A percentile compares a stretch with the other conserved stretches of the same genome.
Conservation (phyloP, 1,139 yeast species). For the Scheffersomyces parashehatae region DNA sequence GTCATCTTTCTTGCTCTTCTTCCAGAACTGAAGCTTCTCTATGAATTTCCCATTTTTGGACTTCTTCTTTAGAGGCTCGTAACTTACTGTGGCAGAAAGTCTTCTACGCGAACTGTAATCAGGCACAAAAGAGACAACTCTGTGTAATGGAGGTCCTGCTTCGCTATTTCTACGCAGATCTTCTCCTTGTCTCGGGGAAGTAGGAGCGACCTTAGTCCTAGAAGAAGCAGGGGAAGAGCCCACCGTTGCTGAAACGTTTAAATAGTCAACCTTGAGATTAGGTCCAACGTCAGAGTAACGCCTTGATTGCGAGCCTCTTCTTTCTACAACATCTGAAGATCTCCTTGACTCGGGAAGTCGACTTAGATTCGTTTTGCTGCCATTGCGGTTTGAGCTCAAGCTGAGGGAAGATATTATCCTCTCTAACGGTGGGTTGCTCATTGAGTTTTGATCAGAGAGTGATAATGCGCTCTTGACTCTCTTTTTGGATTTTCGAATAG, state of each 20-base stretch:
- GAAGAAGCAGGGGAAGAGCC: not conserved
- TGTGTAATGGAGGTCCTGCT: slow-evolving; percentile 19
- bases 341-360: slow-evolving; percentile 9
- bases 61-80: slow-evolving; percentile 13
- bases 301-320: not conserved
- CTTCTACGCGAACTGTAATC: slow-evolving; percentile 23
- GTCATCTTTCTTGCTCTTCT: slow-evolving; percentile 19
- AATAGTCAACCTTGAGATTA: not conserved
- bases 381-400: slow-evolving; percentile 28
- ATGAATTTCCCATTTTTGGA: slow-evolving; percentile 27
- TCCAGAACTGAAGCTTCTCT: slow-evolving; percentile 47
- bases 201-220: not conserved
- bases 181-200: not conserved
- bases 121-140: slow-evolving; percentile 39
- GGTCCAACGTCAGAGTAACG: not conserved
- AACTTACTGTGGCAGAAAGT: slow-evolving; percentile 10
- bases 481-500: slow-evolving; percentile 47
- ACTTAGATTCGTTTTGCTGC: slow-evolving; percentile 10
- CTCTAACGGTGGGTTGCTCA: slow-evolving; percentile 39
- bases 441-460: slow-evolving; percentile 25
- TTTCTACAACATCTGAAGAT: slow-evolving; percentile 2
- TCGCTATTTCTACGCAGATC: slow-evolving; percentile 1
- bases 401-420: slow-evolving; percentile 42
- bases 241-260: not conserved
- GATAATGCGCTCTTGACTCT: slow-evolving; percentile 50